Conservation (phyloP, 495 filamentous ascomycete genomes). For the Friedmanniomyces simplex region DNA sequence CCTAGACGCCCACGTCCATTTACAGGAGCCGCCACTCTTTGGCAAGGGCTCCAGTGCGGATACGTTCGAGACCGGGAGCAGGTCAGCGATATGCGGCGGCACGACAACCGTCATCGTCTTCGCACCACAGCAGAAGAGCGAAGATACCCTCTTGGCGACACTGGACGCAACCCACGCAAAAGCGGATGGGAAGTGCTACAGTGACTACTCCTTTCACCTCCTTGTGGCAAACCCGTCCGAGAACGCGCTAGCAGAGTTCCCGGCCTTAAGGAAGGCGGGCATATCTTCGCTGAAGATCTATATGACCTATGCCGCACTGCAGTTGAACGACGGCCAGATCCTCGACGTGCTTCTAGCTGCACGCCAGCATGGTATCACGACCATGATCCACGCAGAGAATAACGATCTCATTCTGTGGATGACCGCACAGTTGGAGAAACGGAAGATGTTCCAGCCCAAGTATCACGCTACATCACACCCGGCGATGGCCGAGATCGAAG, state of each 20-base stretch:
- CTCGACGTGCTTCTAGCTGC: slow-evolving; percentile 43
- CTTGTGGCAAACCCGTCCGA: slow-evolving; percentile 42
- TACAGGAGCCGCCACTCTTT: slow-evolving; percentile 34
- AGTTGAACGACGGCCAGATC: slow-evolving; percentile 44
- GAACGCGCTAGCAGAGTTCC: slow-evolving; percentile 39
- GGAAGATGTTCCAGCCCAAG: slow-evolving; percentile 38
- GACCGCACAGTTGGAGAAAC: slow-evolving; percentile 24
- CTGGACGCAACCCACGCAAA: slow-evolving; percentile 38
- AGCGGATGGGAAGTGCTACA: slow-evolving; percentile 39
- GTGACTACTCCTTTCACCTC: slow-evolving; percentile 50
- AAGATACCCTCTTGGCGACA: slow-evolving; percentile 37
- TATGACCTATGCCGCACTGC: slow-evolving; percentile 50
- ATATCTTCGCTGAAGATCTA: slow-evolving; percentile 50
- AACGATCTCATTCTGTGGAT: slow-evolving; percentile 36
- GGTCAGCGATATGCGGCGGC: slow-evolving; percentile 48
- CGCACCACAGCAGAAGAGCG: slow-evolving; percentile 41
- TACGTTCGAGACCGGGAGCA: slow-evolving; percentile 42
- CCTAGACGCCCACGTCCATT: slow-evolving; percentile 37
- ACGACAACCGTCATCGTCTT: slow-evolving; percentile 50
- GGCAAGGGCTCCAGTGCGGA: slow-evolving; percentile 41
- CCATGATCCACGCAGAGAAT: slow-evolving; percentile 53
- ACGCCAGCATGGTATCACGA: slow-evolving; percentile 38
- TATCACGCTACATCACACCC: slow-evolving; percentile 45
- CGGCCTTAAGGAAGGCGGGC: slow-evolving; percentile 35
- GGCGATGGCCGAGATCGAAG: slow-evolving; percentile 44